These are phyloP conservation scores for Acacia pycnantha DNA, from an alignment of 331 rosid genomes.

Conservation along the genomic window DNA sequence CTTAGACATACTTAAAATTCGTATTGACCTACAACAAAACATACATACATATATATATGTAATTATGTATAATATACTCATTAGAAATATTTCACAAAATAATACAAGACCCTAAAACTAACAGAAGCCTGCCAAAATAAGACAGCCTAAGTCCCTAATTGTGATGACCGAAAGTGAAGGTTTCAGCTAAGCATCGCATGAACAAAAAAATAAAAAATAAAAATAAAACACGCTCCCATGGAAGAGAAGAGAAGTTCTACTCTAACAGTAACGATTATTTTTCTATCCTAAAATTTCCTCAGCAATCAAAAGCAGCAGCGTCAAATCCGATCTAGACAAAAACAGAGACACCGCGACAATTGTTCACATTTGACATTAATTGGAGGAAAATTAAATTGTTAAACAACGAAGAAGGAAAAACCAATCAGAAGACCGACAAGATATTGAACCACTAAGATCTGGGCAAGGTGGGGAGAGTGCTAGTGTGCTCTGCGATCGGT, in stretches of 20 bases:
- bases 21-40: not conserved
- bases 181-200: not conserved
- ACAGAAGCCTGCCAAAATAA: not conserved
- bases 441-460: not conserved
- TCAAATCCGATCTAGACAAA: not conserved
- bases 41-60: not conserved
- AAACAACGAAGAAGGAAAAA: not conserved
- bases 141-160: not conserved
- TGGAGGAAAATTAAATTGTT: not conserved
- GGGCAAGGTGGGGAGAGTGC: not conserved
- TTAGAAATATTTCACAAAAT: not conserved
- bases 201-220: not conserved
- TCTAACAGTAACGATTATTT: not conserved
- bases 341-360: not conserved
- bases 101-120: not conserved
- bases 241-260: not conserved
- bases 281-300: not conserved
- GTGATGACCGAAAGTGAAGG: not conserved
- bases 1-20: slow-evolving; percentile 46
- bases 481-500: not conserved
- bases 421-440: not conserved
- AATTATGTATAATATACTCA: not conserved
- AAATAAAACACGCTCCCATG: not conserved
- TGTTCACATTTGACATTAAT: not conserved
- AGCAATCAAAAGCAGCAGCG: not conserved